These are phyloP conservation scores for Babjeviella inositovora DNA, from an alignment of 805 yeast species.

Conservation along the genomic window DNA sequence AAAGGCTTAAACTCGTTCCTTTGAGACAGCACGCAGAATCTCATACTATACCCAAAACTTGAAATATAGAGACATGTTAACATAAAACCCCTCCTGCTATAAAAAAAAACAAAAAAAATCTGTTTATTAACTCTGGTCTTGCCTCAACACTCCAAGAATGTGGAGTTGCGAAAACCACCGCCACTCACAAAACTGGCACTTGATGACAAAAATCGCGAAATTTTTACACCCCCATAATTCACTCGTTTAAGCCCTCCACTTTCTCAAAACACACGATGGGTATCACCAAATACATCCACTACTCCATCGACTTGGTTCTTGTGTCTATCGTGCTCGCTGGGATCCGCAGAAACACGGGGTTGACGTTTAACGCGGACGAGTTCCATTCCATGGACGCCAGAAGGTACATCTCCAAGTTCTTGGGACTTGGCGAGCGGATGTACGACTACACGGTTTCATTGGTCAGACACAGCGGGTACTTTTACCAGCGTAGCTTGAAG, in stretches of 20 bases:
- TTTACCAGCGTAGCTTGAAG: constrained; percentile 21
- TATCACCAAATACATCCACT: constrained; percentile 35
- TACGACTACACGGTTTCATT: constrained; percentile 29
- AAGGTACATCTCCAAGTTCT: constrained; percentile 31
- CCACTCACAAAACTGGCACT: constrained; percentile 1
- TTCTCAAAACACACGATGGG: background rate
- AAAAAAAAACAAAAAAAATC: too few species aligned
- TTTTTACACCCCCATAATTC: background rate
- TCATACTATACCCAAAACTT: too few species aligned
- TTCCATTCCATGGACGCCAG: constrained; percentile 33
- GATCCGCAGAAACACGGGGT: constrained; percentile 69
- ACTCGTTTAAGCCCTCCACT: background rate
- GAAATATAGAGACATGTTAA: too few species aligned
- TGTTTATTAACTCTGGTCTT: background rate
- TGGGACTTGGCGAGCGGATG: constrained; percentile 44
- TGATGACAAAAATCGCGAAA: background rate
- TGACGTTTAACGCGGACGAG: constrained; percentile 31
- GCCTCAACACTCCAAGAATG: background rate
- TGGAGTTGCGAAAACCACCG: background rate
- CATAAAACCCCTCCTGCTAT: too few species aligned
- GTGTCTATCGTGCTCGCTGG: constrained; percentile 79
- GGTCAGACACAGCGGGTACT: constrained; percentile 31
- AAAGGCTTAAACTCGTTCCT: too few species aligned
- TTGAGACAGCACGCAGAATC: too few species aligned
- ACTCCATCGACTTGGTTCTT: constrained; percentile 62